These are phyloP conservation scores for Leucosporidium creatinivorum DNA, from an alignment of 768 basidiomycete species.

Conservation along the genomic window DNA sequence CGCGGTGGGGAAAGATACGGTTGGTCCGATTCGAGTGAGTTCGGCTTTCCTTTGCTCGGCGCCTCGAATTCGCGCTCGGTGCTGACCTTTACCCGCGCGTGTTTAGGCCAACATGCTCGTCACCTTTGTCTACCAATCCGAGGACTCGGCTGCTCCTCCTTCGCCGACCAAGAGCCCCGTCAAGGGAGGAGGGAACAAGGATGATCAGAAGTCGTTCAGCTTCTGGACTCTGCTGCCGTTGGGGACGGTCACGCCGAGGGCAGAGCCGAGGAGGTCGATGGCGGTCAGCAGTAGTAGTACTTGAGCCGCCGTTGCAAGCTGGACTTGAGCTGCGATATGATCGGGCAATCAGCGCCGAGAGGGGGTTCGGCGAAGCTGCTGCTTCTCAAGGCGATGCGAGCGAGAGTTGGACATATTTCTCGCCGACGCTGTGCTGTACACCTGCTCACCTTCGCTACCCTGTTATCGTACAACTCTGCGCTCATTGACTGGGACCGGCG, in stretches of 20 bases:
- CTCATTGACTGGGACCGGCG: too few species aligned
- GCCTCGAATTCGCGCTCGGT: too few species aligned
- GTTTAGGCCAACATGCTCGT: slow-evolving; percentile 89
- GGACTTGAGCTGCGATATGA: neutral
- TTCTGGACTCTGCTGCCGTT: slow-evolving; percentile 56
- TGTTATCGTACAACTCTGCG: too few species aligned
- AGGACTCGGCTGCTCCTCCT: slow-evolving; percentile 52
- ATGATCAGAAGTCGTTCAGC: slow-evolving; percentile 50
- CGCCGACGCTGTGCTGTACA: too few species aligned
- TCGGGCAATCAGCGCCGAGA: too few species aligned
- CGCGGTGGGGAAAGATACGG: slow-evolving; percentile 69
- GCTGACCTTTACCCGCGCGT: neutral
- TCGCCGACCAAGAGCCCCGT: slow-evolving; percentile 30
- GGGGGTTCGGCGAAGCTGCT: too few species aligned
- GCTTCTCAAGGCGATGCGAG: too few species aligned
- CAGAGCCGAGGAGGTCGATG: slow-evolving; percentile 14
- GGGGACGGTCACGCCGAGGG: slow-evolving; percentile 23
- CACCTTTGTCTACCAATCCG: slow-evolving; percentile 85
- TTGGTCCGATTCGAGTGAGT: slow-evolving; percentile 68
- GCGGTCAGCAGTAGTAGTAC: slow-evolving; percentile 16
- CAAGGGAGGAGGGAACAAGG: slow-evolving; percentile 9
- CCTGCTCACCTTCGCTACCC: too few species aligned
- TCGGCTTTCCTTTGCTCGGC: neutral
- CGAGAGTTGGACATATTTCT: too few species aligned
- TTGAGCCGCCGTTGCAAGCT: neutral